Base-by-base conservation (phyloP, 371 early-diverging fungal species). In the Mortierella sp. region DNA sequence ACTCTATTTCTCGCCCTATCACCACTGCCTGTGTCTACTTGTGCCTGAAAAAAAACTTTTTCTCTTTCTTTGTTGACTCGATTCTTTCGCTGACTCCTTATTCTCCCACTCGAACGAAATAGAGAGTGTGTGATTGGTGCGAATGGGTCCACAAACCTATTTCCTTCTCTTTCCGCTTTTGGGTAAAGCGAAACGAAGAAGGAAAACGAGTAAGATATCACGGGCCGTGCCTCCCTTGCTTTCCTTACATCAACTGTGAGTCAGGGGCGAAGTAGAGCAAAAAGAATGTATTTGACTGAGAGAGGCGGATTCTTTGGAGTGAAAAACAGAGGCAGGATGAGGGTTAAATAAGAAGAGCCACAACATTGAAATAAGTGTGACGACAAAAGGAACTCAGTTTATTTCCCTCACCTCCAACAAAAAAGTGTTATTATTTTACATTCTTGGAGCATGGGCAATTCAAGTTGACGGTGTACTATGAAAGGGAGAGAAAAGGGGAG, bases 61-160 rank as follows among this genome's bases (percentile, higher is more conserved):
- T n/a, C n/a, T n/a, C 24, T 60, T 5, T 4, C 38, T 14, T n/a
- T 19, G 14, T 19, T 34, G 34, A 38, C 71, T 44, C 45, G 50
- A 16, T 50, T n/a, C 45, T 47, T n/a, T 45, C 38, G 26, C 14
- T 50, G 50, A 50, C 50, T 50, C 13, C 21, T 24, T 21, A 3
- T 26, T 19, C 7, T 19, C 34, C 34, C 63, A 63, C 34, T 28
- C 28, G 60, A 60, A 13, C 5, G 38, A 63, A 63, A 31, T 19
- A 63, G 24, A 63, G 24, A 21, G 57, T 16, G 65, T 14, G 24
- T 78, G 73, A 78, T 78, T 78, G 78, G 78, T 78, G 47, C 42
- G 38, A 42, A 38, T 4, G 28, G 10, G 13, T 50, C 50, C 1
- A 50, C 50, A 50, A 50, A 50, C 50, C 14, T 13, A 28, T 58